phyloP scores from a whole-genome alignment of 2,329 filamentous ascomycete species.

The Orbilia oligospora region DNA sequence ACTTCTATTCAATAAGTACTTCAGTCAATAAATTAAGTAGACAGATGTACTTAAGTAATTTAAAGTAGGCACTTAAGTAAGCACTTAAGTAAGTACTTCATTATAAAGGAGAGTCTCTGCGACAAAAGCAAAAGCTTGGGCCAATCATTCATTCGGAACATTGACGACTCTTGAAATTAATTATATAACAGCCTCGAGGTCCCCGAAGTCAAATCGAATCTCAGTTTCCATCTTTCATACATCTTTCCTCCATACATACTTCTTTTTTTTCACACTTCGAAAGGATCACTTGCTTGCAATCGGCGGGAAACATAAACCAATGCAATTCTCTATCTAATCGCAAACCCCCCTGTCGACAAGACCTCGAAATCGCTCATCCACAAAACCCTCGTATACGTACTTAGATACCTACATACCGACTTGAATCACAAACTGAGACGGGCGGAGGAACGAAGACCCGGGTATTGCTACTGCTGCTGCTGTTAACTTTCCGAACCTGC shows the following conservation, averaged over 20 bases:
- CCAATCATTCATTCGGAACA: constrained; percentile 2
- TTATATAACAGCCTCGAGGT: constrained; percentile 6
- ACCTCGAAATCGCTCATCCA: constrained; percentile 42
- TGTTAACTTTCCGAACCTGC: constrained; percentile 8
- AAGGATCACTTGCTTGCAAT: no score
- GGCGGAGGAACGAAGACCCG: constrained; percentile 29
- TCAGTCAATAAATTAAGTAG: no score
- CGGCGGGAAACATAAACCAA: no score
- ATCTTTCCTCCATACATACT: constrained; percentile 8
- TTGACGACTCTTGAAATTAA: not conserved
- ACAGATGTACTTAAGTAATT: no score
- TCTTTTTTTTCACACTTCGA: no score
- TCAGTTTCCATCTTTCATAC: not conserved
- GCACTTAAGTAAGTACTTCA: no score
- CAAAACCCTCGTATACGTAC: constrained; percentile 1
- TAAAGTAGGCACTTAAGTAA: no score
- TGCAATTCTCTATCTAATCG: constrained; percentile 42
- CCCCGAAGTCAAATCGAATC: not conserved
- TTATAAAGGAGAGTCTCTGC: constrained; percentile 16
- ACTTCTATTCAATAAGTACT: no score
- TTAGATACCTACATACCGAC: not conserved
- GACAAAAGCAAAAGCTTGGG: constrained; percentile 33
- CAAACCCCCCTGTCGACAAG: constrained; percentile 42
- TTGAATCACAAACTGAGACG: not conserved
- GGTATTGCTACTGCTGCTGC: not conserved